Percentiles rank a stretch among this genome's conserved stretches.
Conservation (phyloP, 148 eudicot species). For the Vaccinium corymbosum region DNA sequence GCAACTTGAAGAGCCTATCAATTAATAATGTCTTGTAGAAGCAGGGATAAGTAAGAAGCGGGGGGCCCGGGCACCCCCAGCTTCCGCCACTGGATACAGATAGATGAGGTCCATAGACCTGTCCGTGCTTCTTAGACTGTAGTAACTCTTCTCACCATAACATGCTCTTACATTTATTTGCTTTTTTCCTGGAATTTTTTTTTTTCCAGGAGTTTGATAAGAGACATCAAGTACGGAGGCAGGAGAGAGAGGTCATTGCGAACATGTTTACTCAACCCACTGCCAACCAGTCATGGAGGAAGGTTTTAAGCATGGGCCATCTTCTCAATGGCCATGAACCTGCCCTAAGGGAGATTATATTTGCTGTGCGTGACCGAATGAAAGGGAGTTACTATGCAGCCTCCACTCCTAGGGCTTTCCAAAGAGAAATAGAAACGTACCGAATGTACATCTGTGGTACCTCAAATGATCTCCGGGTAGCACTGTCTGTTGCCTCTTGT, state of each 20-base stretch:
- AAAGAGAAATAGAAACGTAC: conserved; percentile 63
- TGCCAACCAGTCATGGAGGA: conserved; percentile 91
- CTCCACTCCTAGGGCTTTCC: conserved; percentile 25
- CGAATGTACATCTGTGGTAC: conserved; percentile 87
- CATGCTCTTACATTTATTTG: background rate
- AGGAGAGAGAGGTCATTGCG: conserved; percentile 56
- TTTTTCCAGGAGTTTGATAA: conserved; percentile 43
- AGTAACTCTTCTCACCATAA: background rate
- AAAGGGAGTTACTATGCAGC: conserved; percentile 63
- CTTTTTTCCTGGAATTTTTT: background rate
- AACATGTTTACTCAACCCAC: conserved; percentile 71
- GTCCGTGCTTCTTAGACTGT: background rate
- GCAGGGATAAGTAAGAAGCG: background rate
- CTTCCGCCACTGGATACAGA: background rate
- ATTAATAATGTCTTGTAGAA: background rate
- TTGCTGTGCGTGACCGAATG: conserved; percentile 52
- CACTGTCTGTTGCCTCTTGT: conserved; percentile 79
- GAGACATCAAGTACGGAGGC: conserved; percentile 49
- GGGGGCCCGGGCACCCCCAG: background rate
- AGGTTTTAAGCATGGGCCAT: conserved; percentile 92
- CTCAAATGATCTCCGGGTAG: conserved; percentile 76
- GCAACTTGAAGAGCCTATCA: background rate
- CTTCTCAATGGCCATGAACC: conserved; percentile 94
- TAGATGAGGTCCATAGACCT: background rate
- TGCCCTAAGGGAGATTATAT: conserved; percentile 66